Base-by-base conservation (phyloP, 2,329 filamentous ascomycete species). In the Dryadomyces quercivorus region DNA sequence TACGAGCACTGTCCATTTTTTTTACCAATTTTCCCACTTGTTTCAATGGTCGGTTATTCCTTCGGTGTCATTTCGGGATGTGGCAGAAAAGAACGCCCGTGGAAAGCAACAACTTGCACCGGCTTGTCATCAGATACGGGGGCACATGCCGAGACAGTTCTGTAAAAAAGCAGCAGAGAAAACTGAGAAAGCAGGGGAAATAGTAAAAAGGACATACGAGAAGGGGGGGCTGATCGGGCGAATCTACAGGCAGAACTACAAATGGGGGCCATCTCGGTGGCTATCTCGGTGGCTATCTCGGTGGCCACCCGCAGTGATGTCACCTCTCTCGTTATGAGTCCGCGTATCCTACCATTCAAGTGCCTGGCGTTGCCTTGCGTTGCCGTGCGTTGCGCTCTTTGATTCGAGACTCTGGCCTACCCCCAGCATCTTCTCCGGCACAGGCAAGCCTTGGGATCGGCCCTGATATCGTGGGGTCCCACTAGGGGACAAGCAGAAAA, bases 41-140 rank as follows among this genome's bases (percentile, higher is more conserved):
- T 44, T 44, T 46, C 18, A 18, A 42, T 38, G n/a, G 21, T 43
- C 50, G 50, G 50, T 43, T 51, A 26, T 38, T 46, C 31, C 36
- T 52, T 52, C 51, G 51, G 51, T 46, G 42, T 46, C 51, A 52
- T 52, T 52, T 52, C 51, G 51, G 51, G 15, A 34, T 5, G 18
- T 18, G 42, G 12, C 22, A 40, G 15, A 40, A 40, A 40, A 40
- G 36, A 40, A 40, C 36, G 36, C 36, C 36, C 36, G 36, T 8
- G 26, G 8, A 31, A 31, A 31, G 26, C 26, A 31, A 8, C 26
- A 8, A 31, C 26, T 31, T 31, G 26, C 26, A 31, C 26, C 4
- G 26, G 26, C 26, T 31, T 31, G 26, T 31, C 26, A 31, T 31
- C 26, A 31, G 26, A 31, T 31, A 31, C 26, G 26, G 26, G 26